phyloP scores from a whole-genome alignment of 495 filamentous ascomycete species.

The Lentithecium fluviatile region DNA sequence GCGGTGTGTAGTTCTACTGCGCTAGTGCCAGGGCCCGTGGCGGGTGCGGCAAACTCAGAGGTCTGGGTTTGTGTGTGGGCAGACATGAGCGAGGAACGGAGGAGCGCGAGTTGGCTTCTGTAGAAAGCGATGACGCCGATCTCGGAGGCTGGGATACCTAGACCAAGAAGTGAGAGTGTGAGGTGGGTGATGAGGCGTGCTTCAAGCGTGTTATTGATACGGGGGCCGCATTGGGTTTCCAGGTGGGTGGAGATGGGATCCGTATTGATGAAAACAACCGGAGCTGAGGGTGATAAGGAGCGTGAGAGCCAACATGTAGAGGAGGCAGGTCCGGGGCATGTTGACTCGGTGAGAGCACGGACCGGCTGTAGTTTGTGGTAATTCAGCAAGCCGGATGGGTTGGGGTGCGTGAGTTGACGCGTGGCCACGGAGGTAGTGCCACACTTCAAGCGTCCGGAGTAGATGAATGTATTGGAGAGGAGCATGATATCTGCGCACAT shows the following conservation, averaged over 20 bases:
- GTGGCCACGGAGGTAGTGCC: slow-evolving; percentile 73
- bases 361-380: slow-evolving; percentile 34
- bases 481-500: slow-evolving; percentile 98
- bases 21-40: slow-evolving; percentile 21
- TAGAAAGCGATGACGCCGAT: slow-evolving; percentile 99
- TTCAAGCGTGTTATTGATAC: slow-evolving; percentile 82
- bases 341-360: slow-evolving; percentile 33
- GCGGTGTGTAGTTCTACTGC: slow-evolving; percentile 92
- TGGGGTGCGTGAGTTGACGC: slow-evolving; percentile 58
- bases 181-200: slow-evolving; percentile 72
- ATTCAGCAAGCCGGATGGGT: slow-evolving; percentile 55
- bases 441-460: slow-evolving; percentile 83
- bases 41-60: slow-evolving; percentile 18
- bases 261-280: slow-evolving; percentile 85
- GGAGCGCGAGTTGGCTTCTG: slow-evolving; percentile 76
- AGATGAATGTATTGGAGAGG: slow-evolving; percentile 89
- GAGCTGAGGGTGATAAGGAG: slow-evolving; percentile 63
- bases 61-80: slow-evolving; percentile 21
- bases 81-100: slow-evolving; percentile 42
- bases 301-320: slow-evolving; percentile 80
- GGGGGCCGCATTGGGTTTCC: slow-evolving; percentile 69
- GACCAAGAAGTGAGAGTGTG: slow-evolving; percentile 70
- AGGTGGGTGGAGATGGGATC: slow-evolving; percentile 63
- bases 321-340: slow-evolving; percentile 54
- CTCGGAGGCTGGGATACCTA: slow-evolving; percentile 69